Evolutionary conservation across 164 flowering plant genomes (phyloP).

Genomic region (Vitis rotundifolia): DNA sequence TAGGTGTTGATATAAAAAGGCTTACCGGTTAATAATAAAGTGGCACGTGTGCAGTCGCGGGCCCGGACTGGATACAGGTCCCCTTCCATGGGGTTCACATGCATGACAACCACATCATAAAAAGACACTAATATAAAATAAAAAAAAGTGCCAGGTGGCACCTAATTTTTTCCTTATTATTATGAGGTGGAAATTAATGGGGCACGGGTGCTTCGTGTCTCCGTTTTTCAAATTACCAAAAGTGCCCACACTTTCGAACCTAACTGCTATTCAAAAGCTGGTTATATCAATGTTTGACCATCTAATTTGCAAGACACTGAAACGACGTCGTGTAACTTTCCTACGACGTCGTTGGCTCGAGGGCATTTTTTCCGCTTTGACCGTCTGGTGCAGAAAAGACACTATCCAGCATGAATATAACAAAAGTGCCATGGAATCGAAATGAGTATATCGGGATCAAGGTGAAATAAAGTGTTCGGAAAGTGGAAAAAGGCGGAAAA

Average conservation of each 20-base stretch:
- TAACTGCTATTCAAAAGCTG: slow-evolving; percentile 11
- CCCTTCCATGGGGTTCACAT: slow-evolving; percentile 29
- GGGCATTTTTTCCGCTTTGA: slow-evolving; percentile 10
- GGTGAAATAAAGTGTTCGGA: too few relatives aligned
- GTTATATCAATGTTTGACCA: neutral
- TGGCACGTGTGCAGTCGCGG: neutral
- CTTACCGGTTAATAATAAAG: neutral
- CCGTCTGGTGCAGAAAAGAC: slow-evolving; percentile 9
- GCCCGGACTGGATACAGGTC: slow-evolving; percentile 10
- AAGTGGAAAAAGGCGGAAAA: too few relatives aligned
- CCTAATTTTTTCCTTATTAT: neutral
- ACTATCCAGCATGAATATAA: neutral
- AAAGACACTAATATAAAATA: neutral
- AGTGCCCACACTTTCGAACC: neutral
- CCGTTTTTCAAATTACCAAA: slow-evolving; percentile 6
- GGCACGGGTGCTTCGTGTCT: slow-evolving; percentile 53
- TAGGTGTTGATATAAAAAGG: neutral
- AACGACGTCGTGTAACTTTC: neutral
- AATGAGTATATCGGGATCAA: neutral
- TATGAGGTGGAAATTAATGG: slow-evolving; percentile 42
- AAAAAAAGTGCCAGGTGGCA: neutral
- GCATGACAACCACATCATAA: slow-evolving; percentile 24
- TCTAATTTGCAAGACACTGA: slow-evolving; percentile 4
- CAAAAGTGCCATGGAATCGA: slow-evolving; percentile 4
- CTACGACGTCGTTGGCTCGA: neutral